phyloP scores from a whole-genome alignment of 1,284 basidiomycete species.

The Tilletia horrida region DNA sequence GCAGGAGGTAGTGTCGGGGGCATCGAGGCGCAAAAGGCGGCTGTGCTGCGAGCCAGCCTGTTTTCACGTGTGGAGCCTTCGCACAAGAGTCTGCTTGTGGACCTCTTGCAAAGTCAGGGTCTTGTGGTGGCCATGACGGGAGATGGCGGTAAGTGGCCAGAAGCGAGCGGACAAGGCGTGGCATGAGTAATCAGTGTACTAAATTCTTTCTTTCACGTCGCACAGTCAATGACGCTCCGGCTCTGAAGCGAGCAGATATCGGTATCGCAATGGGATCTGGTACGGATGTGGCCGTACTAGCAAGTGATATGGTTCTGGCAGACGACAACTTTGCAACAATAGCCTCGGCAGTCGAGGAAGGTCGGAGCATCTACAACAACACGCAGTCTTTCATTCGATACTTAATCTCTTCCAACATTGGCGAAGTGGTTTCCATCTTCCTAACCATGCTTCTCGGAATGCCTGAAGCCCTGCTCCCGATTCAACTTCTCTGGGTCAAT shows the following conservation, averaged over 20 bases:
- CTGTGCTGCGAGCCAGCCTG: conserved; percentile 64
- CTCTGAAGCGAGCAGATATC: conserved; percentile 95
- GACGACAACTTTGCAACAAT: conserved; percentile 97
- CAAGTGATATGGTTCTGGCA: conserved; percentile 92
- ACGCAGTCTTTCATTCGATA: conserved; percentile 20
- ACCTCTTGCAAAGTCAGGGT: conserved; percentile 82
- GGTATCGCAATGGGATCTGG: conserved; percentile 96
- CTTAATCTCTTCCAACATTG: conserved; percentile 23
- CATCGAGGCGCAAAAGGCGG: conserved; percentile 52
- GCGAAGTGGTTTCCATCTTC: conserved; percentile 22
- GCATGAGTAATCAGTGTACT: too few relatives aligned
- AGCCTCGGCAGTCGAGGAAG: conserved; percentile 90
- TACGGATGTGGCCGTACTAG: conserved; percentile 97
- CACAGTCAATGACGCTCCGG: conserved; percentile 90
- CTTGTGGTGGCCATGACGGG: conserved; percentile 96
- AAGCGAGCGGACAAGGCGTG: background rate
- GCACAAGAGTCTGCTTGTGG: conserved; percentile 95
- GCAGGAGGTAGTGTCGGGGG: conserved; percentile 8
- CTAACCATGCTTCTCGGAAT: conserved; percentile 19
- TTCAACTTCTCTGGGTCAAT: conserved; percentile 23
- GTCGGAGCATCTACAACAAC: conserved; percentile 48
- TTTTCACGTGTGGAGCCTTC: conserved; percentile 92
- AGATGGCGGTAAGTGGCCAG: conserved; percentile 67
- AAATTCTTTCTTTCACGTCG: background rate
- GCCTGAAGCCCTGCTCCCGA: conserved; percentile 20